A percentile compares a stretch with the other conserved stretches of the same genome.
These are phyloP conservation scores for Cladosporium austrohemisphaericum DNA, from an alignment of 2,329 filamentous ascomycete genomes.

Conservation along the genomic window DNA sequence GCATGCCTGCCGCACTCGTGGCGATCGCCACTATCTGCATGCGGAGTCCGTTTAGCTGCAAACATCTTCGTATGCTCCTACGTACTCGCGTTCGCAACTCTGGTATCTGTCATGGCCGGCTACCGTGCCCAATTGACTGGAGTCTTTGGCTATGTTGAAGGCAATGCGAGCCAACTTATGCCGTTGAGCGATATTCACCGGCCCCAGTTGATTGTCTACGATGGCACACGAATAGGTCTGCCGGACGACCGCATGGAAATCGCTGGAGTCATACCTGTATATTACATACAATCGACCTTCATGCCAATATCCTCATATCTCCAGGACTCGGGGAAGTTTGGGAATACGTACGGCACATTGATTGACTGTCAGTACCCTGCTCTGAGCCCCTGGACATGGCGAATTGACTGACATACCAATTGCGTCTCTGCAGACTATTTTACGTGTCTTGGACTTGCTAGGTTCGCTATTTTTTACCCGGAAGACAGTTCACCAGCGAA, in stretches of 20 bases:
- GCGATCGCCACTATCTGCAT: neutral
- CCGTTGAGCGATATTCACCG: neutral
- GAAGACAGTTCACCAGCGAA: neutral
- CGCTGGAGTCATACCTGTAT: too few relatives aligned
- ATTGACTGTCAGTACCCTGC: neutral
- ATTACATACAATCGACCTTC: neutral
- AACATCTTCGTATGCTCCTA: neutral
- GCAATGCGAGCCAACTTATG: neutral
- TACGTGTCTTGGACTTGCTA: neutral
- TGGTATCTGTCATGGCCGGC: conserved; percentile 6
- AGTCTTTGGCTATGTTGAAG: neutral
- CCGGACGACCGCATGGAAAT: neutral
- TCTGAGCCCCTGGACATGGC: too few relatives aligned
- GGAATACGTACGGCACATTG: neutral
- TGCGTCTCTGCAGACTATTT: neutral
- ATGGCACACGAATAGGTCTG: neutral
- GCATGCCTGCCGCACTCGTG: too few relatives aligned
- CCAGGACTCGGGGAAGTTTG: neutral
- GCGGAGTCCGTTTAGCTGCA: neutral
- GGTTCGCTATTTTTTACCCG: neutral
- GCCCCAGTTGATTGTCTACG: neutral
- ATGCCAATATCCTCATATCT: too few relatives aligned
- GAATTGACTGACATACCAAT: neutral
- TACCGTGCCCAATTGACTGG: neutral
- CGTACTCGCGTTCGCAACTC: neutral